A percentile compares a stretch with the other conserved stretches of the same genome.
phyloP scores from a whole-genome alignment of 345 rosid species.

The Lepidium aucheri region DNA sequence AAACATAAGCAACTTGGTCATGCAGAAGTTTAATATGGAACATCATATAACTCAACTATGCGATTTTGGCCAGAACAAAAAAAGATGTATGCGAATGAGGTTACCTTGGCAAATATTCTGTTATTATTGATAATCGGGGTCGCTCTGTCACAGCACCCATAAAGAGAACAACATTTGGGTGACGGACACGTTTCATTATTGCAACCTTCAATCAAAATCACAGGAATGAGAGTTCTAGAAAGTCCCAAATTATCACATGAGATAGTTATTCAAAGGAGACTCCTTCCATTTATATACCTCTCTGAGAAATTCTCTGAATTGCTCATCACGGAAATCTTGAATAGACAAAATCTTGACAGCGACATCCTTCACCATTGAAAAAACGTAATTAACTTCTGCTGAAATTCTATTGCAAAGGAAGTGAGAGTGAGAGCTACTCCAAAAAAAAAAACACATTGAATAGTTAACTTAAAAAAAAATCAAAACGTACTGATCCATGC shows the following conservation, averaged over 20 bases:
- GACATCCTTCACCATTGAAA: constrained; percentile 56
- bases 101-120: constrained; percentile 91
- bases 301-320: constrained; percentile 79
- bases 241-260: neutral
- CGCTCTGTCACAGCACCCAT: constrained; percentile 98
- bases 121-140: constrained; percentile 81
- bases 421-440: neutral
- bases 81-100: neutral
- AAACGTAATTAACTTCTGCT: neutral
- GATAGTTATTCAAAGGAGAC: neutral
- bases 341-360: constrained; percentile 83
- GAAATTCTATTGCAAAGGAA: neutral
- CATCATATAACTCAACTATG: neutral
- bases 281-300: constrained; percentile 43
- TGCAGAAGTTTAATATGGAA: neutral
- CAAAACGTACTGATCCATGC: constrained; percentile 86
- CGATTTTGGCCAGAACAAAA: neutral
- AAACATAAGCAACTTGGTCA: constrained; percentile 10
- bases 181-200: constrained; percentile 95
- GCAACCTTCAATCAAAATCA: constrained; percentile 50
- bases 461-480: neutral
- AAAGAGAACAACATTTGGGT: constrained; percentile 95
- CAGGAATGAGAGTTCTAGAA: neutral
- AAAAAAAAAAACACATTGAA: neutral
- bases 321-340: constrained; percentile 88